Evolutionary conservation across 2,329 filamentous ascomycete genomes (phyloP).

Genomic region (Fusarium sp.): DNA sequence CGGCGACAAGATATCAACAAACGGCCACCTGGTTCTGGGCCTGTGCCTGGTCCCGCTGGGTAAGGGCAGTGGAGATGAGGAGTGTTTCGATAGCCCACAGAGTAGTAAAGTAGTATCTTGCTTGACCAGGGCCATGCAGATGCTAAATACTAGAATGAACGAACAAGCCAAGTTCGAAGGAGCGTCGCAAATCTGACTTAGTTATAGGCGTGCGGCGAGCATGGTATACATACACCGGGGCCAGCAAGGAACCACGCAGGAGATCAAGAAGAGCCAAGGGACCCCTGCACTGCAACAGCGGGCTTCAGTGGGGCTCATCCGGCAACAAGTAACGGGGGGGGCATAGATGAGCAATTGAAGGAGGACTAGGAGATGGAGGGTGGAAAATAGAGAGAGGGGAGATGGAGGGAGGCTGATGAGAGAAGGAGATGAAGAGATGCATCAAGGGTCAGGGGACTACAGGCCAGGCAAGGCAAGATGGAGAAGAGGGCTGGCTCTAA

Average conservation of each 20-base stretch:
- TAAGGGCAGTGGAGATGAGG: slow-evolving; percentile 39
- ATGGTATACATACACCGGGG: slow-evolving; percentile 40
- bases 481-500: slow-evolving; percentile 48
- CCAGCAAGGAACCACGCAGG: slow-evolving; percentile 47
- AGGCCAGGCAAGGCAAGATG: slow-evolving; percentile 40
- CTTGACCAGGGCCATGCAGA: slow-evolving; percentile 38
- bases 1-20: slow-evolving; percentile 39
- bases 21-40: slow-evolving; percentile 25
- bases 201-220: slow-evolving; percentile 46
- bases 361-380: slow-evolving; percentile 26
- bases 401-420: slow-evolving; percentile 30
- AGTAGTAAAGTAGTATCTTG: slow-evolving; percentile 24
- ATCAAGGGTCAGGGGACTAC: slow-evolving; percentile 37
- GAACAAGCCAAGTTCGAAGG: slow-evolving; percentile 19
- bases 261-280: slow-evolving; percentile 46
- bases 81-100: slow-evolving; percentile 23
- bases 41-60: slow-evolving; percentile 32
- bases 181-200: slow-evolving; percentile 46
- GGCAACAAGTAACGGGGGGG: slow-evolving; percentile 39
- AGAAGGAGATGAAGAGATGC: slow-evolving; percentile 40
- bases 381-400: slow-evolving; percentile 13
- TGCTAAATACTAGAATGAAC: slow-evolving; percentile 37
- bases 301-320: slow-evolving; percentile 46
- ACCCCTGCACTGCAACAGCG: slow-evolving; percentile 42
- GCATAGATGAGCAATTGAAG: slow-evolving; percentile 29